phyloP scores from a whole-genome alignment of 164 flowering plant species.

The Berberis vulgaris region DNA sequence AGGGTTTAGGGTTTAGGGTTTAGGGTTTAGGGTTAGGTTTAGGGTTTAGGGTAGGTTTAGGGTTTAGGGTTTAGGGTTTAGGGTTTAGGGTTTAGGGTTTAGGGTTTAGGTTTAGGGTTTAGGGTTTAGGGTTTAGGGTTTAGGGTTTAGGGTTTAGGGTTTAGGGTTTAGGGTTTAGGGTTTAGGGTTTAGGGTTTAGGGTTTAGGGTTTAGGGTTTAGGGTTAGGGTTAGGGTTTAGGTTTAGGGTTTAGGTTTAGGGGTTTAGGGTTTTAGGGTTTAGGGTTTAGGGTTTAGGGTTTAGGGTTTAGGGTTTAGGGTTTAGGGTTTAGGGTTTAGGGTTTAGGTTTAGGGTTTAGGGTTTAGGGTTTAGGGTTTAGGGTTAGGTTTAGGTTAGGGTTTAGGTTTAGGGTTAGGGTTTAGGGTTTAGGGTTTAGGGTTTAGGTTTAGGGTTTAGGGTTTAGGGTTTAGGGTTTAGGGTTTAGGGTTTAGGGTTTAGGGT shows the following conservation, averaged over 20 bases:
- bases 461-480: conserved; percentile 5
- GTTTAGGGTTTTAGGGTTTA: too few relatives aligned
- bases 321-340: conserved; percentile 9
- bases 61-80: conserved; percentile 10
- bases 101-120: conserved; percentile 10
- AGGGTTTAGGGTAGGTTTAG: neutral
- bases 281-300: conserved; percentile 12
- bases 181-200: conserved; percentile 14
- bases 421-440: conserved; percentile 5
- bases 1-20: conserved; percentile 7
- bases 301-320: conserved; percentile 5
- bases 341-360: conserved; percentile 6
- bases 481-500: conserved; percentile 11
- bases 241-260: too few relatives aligned
- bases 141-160: conserved; percentile 8
- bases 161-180: conserved; percentile 14
- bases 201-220: too few relatives aligned
- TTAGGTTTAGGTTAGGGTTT: conserved; percentile 12
- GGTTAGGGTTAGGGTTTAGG: conserved; percentile 13
- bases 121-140: conserved; percentile 12
- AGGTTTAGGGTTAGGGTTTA: too few relatives aligned
- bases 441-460: conserved; percentile 1
- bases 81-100: conserved; percentile 7
- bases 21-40: conserved; percentile 3
- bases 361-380: conserved; percentile 1